These are phyloP conservation scores for Fusarium fujikuroi DNA, from an alignment of 2,329 filamentous ascomycete genomes.

Conservation along the genomic window DNA sequence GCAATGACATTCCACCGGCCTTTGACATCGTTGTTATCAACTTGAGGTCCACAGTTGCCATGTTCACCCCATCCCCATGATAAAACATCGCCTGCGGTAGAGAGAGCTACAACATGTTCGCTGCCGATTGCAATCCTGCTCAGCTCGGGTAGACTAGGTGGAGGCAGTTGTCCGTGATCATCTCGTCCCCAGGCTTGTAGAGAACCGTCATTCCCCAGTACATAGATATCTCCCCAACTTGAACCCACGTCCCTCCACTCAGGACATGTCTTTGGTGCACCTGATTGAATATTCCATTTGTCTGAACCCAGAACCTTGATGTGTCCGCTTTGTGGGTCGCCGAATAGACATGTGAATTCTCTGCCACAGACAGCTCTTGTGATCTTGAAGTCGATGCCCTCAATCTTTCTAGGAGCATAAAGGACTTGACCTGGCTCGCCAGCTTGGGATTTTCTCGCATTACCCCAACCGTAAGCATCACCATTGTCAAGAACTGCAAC, in stretches of 20 bases:
- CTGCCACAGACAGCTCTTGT: constrained; percentile 78
- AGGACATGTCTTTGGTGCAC: constrained; percentile 62
- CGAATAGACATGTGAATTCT: constrained; percentile 83
- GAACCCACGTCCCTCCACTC: constrained; percentile 77
- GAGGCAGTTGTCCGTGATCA: constrained; percentile 84
- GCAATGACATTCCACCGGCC: constrained; percentile 75
- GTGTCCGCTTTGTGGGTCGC: constrained; percentile 64
- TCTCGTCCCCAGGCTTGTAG: constrained; percentile 83
- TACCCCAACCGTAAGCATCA: constrained; percentile 88
- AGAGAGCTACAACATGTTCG: constrained; percentile 85
- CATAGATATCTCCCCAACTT: constrained; percentile 84
- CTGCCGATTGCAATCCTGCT: constrained; percentile 81
- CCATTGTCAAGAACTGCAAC: constrained; percentile 80
- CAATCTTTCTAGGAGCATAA: constrained; percentile 70
- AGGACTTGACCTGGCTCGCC: constrained; percentile 67
- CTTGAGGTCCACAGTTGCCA: constrained; percentile 86
- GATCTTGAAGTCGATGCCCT: constrained; percentile 69
- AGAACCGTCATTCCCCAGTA: constrained; percentile 69
- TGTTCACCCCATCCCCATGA: constrained; percentile 98
- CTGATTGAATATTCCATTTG: constrained; percentile 74
- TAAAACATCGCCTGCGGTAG: constrained; percentile 72
- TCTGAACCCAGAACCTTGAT: constrained; percentile 77
- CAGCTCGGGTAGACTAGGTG: constrained; percentile 67
- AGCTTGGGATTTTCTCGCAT: constrained; percentile 84
- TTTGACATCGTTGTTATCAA: constrained; percentile 73